Base-by-base conservation (phyloP, 805 yeast genomes). In the Tetrapisispora fleetii region DNA sequence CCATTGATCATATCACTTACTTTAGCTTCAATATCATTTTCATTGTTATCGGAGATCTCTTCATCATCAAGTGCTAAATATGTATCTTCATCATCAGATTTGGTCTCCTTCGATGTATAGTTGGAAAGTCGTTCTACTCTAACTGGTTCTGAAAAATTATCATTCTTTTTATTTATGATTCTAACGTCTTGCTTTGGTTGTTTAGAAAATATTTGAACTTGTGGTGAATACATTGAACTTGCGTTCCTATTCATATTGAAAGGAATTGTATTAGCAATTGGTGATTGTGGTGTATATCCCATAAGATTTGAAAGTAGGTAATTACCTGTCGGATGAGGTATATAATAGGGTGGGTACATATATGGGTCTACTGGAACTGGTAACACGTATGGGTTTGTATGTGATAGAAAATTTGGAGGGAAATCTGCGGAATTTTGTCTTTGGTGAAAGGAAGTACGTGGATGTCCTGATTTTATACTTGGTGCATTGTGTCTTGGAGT, bases 41-140 rank as follows among this genome's bases (percentile, higher is more conserved):
- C 35, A 35, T 18, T 13, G 17, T 30, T 17, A 41, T 41, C 44
- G 4, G 37, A 30, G 8, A 32, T 30, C 35, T 60, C 59, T 24
- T 55, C 60, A 14, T 56, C 63, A 38, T 59, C 66, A 9, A 62
- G 56, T 6, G 62, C 63, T 24, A 62, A 43, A n/a, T 57, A 60
- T 7, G 59, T 51, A 16, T 51, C 53, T 44, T 60, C 64, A 30
- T 51, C 53, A 32, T 56, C 58, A 21, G 56, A 58, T 2, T 38
- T 43, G 13, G 40, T 17, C 2, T 22, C 10, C 17, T 40, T 40
- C 9, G 43, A 40, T 2, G 24, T 9, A 17, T 11, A 24, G 14
- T 40, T 27, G 17, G n/a, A 5, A 27, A 13, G 24, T 2, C 22
- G 22, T 7, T 40, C 43, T 5, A 28, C 22, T 11, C 6, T 28